Percentiles rank a stretch among this genome's conserved stretches.
Conservation (phyloP, 495 filamentous ascomycete genomes). For the Tuber umbilicatum region DNA sequence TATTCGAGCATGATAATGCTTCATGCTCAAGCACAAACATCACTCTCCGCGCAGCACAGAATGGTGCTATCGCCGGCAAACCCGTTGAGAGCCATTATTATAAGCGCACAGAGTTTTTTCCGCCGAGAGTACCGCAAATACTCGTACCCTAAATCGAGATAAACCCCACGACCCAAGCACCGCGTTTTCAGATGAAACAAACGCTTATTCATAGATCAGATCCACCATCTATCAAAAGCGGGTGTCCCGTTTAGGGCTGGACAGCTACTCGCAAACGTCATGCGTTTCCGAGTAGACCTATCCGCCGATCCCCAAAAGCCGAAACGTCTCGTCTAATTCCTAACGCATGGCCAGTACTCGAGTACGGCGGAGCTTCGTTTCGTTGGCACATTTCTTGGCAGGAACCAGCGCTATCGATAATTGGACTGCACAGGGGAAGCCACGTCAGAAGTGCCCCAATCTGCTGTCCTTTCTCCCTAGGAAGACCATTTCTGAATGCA, state of each 20-base stretch:
- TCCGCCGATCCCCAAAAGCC: not conserved
- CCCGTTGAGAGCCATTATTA: not conserved
- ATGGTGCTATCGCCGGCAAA: not conserved
- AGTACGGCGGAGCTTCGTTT: not conserved
- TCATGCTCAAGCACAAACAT: not conserved
- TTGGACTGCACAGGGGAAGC: not conserved
- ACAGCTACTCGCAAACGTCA: too few relatives aligned
- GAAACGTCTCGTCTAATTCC: not conserved
- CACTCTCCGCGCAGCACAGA: not conserved
- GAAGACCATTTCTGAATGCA: not conserved
- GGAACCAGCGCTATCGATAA: not conserved
- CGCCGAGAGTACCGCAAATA: too few relatives aligned
- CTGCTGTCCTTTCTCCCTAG: not conserved
- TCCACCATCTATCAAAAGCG: not conserved
- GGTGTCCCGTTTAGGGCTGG: not conserved
- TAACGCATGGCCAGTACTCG: not conserved
- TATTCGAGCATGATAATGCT: not conserved
- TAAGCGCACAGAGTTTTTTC: too few relatives aligned
- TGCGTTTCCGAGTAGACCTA: too few relatives aligned
- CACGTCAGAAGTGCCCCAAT: slow-evolving; percentile 1
- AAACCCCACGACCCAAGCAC: not conserved
- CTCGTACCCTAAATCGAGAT: not conserved
- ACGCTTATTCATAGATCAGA: not conserved
- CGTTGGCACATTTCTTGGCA: not conserved
- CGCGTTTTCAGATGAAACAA: not conserved